Base-by-base conservation (phyloP, 768 basidiomycete genomes). In the Amanita molliuscula region DNA sequence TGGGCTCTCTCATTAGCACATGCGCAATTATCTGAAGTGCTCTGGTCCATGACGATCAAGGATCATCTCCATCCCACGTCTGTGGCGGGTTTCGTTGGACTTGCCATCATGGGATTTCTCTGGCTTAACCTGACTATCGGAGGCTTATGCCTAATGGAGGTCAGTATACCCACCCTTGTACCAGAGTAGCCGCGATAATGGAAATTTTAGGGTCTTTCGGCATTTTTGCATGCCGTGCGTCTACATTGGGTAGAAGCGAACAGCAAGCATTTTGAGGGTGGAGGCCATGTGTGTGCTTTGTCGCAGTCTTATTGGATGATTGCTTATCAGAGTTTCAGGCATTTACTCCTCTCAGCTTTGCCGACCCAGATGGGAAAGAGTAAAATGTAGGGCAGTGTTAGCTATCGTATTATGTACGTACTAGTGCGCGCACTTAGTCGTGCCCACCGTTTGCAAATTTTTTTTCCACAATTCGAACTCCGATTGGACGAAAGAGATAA, bases 1-100 rank as follows among this genome's bases (percentile, higher is more conserved):
- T 98, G 95, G 95, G 96, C 96, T 16, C 78, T 99, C 6, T 99
- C 96, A 21, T 78, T 99, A 46, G 96, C 96, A 9, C 96, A 99
- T 68, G 92, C 96, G 16, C 96, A 98, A 67, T 74, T 99, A 15
- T 95, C 92, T 34, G 93, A 93, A 65, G 92, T 95, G 48, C 70
- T 95, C 51, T 95, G 91, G 88, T 62, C 63, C 47, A 95, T 95
- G 93, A 91, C 88, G 0, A 56, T 99, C 41, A 85, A 66, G 44
- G 59, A 64, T 5, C 73, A 75, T 56, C 65, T 91, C 7, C 78
- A 78, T 38, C 75, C 85, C 47, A 63, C 74, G n/a, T 74, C 82
- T 16, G 21, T 50, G 15, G 23, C 3, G 6, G 28, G 44, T 44
- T 64, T 90, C 55, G 68, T 84, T 42, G 90, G 82, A 5, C 68